phyloP scores from a whole-genome alignment of 2,329 filamentous ascomycete species.

The Hansfordia pulvinata region DNA sequence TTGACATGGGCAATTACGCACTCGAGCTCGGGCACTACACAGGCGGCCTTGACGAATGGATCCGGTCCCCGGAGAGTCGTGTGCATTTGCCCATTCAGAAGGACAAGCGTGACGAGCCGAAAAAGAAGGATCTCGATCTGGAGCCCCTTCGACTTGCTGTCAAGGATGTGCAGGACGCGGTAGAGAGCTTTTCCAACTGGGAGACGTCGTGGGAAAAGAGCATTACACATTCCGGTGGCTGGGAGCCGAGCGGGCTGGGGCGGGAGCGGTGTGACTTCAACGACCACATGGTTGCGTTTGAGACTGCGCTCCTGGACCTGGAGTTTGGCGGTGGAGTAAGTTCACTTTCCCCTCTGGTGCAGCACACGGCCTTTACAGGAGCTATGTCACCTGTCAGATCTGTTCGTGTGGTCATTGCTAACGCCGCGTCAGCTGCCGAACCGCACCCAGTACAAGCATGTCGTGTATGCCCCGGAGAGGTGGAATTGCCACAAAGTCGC shows the following conservation, averaged over 20 bases:
- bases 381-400: no score
- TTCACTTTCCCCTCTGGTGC: no score
- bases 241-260: slow-evolving; percentile 58
- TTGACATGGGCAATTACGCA: slow-evolving; percentile 67
- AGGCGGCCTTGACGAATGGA: slow-evolving; percentile 52
- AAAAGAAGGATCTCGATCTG: slow-evolving; percentile 30
- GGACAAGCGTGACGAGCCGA: slow-evolving; percentile 30
- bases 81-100: no score
- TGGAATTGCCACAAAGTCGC: slow-evolving; percentile 59
- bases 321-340: slow-evolving; percentile 60
- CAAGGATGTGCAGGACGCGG: slow-evolving; percentile 41
- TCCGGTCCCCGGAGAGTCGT: no score
- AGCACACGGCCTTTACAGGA: no score
- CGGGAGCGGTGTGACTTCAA: slow-evolving; percentile 65
- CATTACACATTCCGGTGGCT: slow-evolving; percentile 58
- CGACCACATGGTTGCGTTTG: slow-evolving; percentile 64
- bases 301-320: slow-evolving; percentile 70
- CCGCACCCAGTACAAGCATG: slow-evolving; percentile 86
- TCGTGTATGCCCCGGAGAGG: slow-evolving; percentile 71
- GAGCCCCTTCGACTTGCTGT: slow-evolving; percentile 50
- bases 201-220: slow-evolving; percentile 63
- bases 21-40: slow-evolving; percentile 50
- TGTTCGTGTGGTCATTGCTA: no score
- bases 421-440: slow-evolving; percentile 51
- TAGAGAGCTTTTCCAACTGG: slow-evolving; percentile 60